Conservation (phyloP, 202 grass and related monocot genomes). For the Cymbopogon flexuosus region DNA sequence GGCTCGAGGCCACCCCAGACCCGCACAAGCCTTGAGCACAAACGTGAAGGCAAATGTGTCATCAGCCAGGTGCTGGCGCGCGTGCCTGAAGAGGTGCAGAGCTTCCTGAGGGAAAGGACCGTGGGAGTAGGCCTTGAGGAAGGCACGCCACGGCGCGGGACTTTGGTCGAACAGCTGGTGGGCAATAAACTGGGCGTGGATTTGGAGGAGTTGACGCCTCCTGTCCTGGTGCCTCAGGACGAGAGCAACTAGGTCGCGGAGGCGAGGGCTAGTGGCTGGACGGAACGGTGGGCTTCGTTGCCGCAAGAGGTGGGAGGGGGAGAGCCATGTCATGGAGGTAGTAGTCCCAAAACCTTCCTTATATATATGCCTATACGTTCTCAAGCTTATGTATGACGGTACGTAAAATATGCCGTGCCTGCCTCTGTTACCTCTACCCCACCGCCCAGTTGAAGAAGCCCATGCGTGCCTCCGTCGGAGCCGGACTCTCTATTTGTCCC, state of each 20-base stretch:
- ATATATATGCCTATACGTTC: too few species aligned
- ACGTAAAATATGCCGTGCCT: too few species aligned
- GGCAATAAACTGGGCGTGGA: slow-evolving; percentile 48
- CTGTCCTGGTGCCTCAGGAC: slow-evolving; percentile 34
- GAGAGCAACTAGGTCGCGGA: slow-evolving; percentile 16
- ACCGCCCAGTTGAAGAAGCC: too few species aligned
- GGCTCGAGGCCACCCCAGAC: slow-evolving; percentile 16
- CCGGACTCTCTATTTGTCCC: too few species aligned
- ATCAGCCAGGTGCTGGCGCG: slow-evolving; percentile 11
- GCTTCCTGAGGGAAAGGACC: slow-evolving; percentile 52
- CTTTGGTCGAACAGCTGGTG: slow-evolving; percentile 43
- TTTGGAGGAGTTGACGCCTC: slow-evolving; percentile 36
- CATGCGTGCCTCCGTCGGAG: too few species aligned
- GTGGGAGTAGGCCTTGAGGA: slow-evolving; percentile 55
- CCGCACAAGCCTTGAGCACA: slow-evolving; percentile 38
- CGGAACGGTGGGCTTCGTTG: neutral
- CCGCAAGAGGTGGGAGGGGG: neutral
- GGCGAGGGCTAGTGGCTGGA: neutral
- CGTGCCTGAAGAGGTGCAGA: slow-evolving; percentile 46
- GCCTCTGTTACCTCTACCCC: too few species aligned
- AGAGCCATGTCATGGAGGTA: slow-evolving; percentile 36
- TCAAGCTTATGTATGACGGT: too few species aligned
- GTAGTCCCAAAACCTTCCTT: neutral
- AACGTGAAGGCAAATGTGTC: slow-evolving; percentile 56
- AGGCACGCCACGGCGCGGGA: slow-evolving; percentile 40